These are phyloP conservation scores for Fraxinus baroniana DNA, from an alignment of 305 asterid species.

Conservation along the genomic window DNA sequence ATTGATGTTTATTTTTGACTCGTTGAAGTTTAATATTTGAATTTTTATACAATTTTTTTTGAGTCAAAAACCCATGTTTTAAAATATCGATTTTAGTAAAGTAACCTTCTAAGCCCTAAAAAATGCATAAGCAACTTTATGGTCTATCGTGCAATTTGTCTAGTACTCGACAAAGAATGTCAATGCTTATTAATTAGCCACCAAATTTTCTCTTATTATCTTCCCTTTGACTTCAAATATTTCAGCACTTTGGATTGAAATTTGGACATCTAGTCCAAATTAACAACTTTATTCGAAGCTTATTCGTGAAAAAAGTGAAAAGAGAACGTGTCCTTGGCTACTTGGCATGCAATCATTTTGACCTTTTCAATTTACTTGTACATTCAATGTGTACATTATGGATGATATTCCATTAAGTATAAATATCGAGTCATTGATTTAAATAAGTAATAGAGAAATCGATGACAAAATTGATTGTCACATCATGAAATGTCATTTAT, in stretches of 20 bases:
- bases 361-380: neutral
- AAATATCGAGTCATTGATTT: no score
- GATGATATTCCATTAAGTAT: no score
- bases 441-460: no score
- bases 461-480: no score
- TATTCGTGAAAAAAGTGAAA: slow-evolving; percentile 10
- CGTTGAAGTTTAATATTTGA: no score
- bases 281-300: slow-evolving; percentile 12
- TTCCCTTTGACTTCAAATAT: slow-evolving; percentile 8
- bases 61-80: neutral
- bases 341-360: neutral
- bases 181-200: neutral
- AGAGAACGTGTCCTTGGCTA: neutral
- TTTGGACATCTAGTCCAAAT: neutral
- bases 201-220: slow-evolving; percentile 4
- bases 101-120: neutral
- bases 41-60: no score
- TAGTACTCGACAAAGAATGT: neutral
- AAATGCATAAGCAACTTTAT: neutral
- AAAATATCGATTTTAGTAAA: neutral
- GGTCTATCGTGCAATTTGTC: neutral
- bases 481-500: no score
- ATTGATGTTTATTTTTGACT: neutral
- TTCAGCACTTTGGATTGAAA: neutral
- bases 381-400: no score